These are phyloP conservation scores for Podospora bellae-mahoneyi DNA, from an alignment of 495 filamentous ascomycete species.

Conservation along the genomic window DNA sequence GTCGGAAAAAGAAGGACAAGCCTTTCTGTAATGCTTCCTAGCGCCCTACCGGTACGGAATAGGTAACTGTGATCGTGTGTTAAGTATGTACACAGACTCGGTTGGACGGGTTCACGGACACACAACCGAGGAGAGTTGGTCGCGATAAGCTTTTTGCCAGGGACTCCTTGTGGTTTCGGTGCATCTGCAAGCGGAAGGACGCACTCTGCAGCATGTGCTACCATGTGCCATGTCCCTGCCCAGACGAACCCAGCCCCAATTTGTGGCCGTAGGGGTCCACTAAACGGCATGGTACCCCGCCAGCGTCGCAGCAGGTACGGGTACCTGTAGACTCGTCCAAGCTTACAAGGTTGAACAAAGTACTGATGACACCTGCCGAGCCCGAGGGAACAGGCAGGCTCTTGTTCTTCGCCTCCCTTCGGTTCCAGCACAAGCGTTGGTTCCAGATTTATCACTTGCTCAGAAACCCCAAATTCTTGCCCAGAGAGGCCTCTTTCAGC, in stretches of 20 bases:
- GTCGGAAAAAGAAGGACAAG: background rate
- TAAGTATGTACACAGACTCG: too few relatives aligned
- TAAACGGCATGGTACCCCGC: background rate
- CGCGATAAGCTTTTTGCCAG: conserved; percentile 5
- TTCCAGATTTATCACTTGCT: conserved; percentile 8
- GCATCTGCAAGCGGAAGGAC: background rate
- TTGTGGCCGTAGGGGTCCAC: background rate
- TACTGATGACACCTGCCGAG: conserved; percentile 1
- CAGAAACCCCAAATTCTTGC: background rate
- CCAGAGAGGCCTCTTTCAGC: background rate
- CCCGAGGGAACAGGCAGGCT: background rate
- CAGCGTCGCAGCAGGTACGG: background rate
- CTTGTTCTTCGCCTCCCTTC: conserved; percentile 6
- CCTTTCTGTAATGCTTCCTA: too few relatives aligned
- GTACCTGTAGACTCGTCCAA: background rate
- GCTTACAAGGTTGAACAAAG: background rate
- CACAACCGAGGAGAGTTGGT: background rate
- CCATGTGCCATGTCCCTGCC: conserved; percentile 3
- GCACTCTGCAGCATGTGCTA: background rate
- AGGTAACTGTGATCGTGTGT: too few relatives aligned
- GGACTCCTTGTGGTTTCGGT: background rate
- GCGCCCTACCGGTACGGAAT: too few relatives aligned
- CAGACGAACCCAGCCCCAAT: background rate
- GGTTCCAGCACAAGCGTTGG: conserved; percentile 2
- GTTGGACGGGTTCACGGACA: background rate